Evolutionary conservation across 2,329 filamentous ascomycete genomes (phyloP).

Genomic region (Aspergillus sp.): DNA sequence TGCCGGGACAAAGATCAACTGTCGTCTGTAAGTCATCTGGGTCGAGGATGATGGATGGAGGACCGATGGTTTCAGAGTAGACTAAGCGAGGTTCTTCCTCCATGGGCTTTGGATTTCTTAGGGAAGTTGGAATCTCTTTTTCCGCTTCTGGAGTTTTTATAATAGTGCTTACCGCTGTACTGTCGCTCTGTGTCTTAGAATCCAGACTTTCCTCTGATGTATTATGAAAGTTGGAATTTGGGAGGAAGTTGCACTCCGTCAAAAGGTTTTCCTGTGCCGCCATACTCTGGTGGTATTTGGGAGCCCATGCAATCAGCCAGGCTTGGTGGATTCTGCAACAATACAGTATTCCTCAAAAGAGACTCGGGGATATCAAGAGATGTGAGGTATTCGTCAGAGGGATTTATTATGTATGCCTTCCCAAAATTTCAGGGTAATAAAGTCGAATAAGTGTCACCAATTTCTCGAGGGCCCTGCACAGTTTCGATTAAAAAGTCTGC

Average conservation of each 20-base stretch:
- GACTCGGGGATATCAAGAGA: neutral
- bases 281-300: slow-evolving; percentile 1
- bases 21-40: slow-evolving; percentile 4
- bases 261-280: neutral
- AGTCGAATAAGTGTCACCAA: neutral
- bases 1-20: slow-evolving; percentile 6
- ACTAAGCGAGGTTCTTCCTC: slow-evolving; percentile 5
- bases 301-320: neutral
- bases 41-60: slow-evolving; percentile 9
- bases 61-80: slow-evolving; percentile 8
- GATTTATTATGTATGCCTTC: slow-evolving; percentile 1
- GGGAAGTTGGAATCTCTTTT: neutral
- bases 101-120: neutral
- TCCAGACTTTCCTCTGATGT: neutral
- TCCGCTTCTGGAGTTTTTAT: neutral
- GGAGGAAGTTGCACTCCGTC: neutral
- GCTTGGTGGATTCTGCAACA: neutral
- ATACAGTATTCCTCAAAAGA: slow-evolving; percentile 1
- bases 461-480: neutral
- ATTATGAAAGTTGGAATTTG: neutral
- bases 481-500: neutral
- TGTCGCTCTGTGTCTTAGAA: neutral
- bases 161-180: slow-evolving; percentile 1
- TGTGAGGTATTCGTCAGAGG: neutral
- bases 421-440: neutral